phyloP scores from a whole-genome alignment of 2,329 filamentous ascomycete genomes.

The Claviceps sp. region DNA sequence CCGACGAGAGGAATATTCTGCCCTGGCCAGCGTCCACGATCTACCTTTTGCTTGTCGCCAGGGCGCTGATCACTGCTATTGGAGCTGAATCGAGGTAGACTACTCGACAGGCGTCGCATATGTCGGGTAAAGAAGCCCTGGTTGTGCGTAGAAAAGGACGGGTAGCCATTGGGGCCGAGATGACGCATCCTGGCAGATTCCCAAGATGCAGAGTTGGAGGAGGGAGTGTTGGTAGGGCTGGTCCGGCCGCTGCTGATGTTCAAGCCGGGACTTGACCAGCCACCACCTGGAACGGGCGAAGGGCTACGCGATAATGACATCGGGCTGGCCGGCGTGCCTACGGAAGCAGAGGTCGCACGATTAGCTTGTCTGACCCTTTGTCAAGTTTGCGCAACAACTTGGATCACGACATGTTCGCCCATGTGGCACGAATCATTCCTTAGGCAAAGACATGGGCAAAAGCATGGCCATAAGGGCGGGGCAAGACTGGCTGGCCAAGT shows the following conservation, averaged over 20 bases:
- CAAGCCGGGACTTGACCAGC: constrained; percentile 76
- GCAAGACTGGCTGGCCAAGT: not conserved
- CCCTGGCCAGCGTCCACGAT: constrained; percentile 37
- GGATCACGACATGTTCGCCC: constrained; percentile 3
- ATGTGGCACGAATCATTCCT: not conserved
- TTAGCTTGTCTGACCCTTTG: constrained; percentile 9
- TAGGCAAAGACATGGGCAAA: not conserved
- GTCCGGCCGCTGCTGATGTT: constrained; percentile 59
- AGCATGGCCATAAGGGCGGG: not conserved
- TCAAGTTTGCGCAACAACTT: constrained; percentile 9
- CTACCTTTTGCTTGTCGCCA: constrained; percentile 66
- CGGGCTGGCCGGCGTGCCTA: constrained; percentile 41
- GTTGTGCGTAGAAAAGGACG: constrained; percentile 67
- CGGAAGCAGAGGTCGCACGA: constrained; percentile 5
- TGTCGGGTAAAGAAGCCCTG: constrained; percentile 80
- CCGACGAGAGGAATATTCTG: constrained; percentile 32
- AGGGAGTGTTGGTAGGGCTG: constrained; percentile 44
- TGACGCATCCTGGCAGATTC: constrained; percentile 69
- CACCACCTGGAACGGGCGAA: constrained; percentile 70
- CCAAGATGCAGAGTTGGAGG: constrained; percentile 57
- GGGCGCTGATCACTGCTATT: constrained; percentile 33
- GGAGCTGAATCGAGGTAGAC: constrained; percentile 58
- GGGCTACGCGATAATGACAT: constrained; percentile 86
- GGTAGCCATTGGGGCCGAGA: constrained; percentile 58
- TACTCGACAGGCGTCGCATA: constrained; percentile 67